Percentiles rank a stretch among this genome's conserved stretches.
These are phyloP conservation scores for Tricholoma saponaceum DNA, from an alignment of 768 basidiomycete genomes.

Conservation along the genomic window DNA sequence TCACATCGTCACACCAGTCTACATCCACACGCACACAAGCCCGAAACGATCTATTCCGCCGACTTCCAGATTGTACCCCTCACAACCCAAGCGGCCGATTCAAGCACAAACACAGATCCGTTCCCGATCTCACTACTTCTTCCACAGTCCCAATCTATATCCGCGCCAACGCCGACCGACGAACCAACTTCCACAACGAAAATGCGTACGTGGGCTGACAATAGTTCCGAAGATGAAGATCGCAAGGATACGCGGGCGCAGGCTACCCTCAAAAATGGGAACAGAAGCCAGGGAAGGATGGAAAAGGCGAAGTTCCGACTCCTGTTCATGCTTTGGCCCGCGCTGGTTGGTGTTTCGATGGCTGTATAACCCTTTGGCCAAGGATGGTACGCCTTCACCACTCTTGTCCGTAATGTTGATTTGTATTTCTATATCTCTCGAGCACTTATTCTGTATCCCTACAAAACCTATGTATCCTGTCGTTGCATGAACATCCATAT, in stretches of 20 bases:
- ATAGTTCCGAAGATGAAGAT: conserved; percentile 7
- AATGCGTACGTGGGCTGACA: not conserved
- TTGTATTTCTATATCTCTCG: not conserved
- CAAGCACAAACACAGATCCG: conserved; percentile 6
- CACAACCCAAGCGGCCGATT: conserved; percentile 16
- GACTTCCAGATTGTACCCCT: conserved; percentile 40
- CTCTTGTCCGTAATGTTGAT: not conserved
- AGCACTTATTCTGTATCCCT: not conserved
- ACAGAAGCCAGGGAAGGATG: conserved; percentile 20
- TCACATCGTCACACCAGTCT: not conserved
- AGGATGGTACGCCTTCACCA: not conserved
- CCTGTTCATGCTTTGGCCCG: conserved; percentile 53
- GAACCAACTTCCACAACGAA: not conserved
- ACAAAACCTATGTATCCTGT: not conserved
- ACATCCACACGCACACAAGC: conserved; percentile 3
- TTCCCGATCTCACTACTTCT: not conserved
- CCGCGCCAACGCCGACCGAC: not conserved
- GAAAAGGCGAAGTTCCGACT: conserved; percentile 41
- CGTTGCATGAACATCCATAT: not conserved
- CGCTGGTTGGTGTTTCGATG: conserved; percentile 53
- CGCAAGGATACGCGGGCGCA: conserved; percentile 13
- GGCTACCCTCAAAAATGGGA: not conserved
- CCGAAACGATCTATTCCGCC: conserved; percentile 40
- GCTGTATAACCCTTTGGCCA: conserved; percentile 18
- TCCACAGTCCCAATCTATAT: not conserved